phyloP scores from a whole-genome alignment of 164 flowering plant species.

The Chimonanthus salicifolius region DNA sequence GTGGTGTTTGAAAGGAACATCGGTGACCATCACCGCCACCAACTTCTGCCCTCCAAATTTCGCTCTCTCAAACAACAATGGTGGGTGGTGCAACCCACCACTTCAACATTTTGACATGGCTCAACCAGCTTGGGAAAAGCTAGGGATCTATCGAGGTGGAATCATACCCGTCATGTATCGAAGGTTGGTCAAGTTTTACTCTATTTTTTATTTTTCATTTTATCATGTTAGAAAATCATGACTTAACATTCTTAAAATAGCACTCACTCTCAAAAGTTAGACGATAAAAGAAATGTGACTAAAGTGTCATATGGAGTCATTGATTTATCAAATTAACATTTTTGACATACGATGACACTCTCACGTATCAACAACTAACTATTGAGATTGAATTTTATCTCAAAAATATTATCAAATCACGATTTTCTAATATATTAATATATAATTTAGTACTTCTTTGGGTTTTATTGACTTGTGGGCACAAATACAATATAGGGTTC shows the following conservation, averaged over 20 bases:
- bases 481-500: conserved; percentile 49
- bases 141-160: conserved; percentile 75
- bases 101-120: conserved; percentile 90
- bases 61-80: conserved; percentile 61
- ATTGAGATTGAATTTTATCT: no score
- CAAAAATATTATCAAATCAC: no score
- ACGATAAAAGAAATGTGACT: no score
- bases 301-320: no score
- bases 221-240: no score
- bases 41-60: conserved; percentile 91
- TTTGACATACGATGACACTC: no score
- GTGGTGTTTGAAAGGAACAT: conserved; percentile 68
- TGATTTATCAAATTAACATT: no score
- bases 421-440: no score
- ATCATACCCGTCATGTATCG: conserved; percentile 68
- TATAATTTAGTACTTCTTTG: not conserved
- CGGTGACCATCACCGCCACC: conserved; percentile 80
- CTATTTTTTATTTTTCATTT: not conserved
- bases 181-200: conserved; percentile 34
- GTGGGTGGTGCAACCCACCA: conserved; percentile 99
- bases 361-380: no score
- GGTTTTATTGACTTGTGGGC: not conserved
- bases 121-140: conserved; percentile 90
- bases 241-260: no score
- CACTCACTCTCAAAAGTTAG: no score